Conservation (phyloP, 2,329 filamentous ascomycete genomes). For the Hymenoscyphus salicellus region DNA sequence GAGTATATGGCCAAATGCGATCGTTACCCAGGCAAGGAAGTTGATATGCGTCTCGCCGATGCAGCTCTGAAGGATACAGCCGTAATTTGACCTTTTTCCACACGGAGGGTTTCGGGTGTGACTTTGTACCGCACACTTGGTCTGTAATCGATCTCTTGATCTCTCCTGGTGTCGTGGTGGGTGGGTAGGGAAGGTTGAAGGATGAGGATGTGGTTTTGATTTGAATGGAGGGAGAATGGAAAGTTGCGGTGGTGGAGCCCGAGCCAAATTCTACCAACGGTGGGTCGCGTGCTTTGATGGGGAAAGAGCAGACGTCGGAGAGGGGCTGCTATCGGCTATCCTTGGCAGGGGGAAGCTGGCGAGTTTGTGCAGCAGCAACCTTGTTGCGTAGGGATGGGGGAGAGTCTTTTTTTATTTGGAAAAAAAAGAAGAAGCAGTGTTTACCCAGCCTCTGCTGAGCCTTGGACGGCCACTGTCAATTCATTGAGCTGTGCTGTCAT, state of each 20-base stretch:
- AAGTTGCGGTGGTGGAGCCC: background rate
- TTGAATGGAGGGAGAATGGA: background rate
- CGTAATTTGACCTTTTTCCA: background rate
- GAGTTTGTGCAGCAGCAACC: background rate
- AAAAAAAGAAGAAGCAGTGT: background rate
- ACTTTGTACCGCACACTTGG: background rate
- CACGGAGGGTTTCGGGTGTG: background rate
- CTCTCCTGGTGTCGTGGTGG: background rate
- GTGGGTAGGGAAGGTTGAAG: no score
- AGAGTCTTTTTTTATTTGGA: background rate
- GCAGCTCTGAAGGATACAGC: background rate
- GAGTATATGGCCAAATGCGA: background rate
- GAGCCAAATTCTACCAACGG: background rate
- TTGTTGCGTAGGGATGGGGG: background rate
- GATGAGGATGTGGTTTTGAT: background rate
- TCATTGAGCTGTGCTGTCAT: background rate
- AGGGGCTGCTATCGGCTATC: background rate
- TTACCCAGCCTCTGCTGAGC: background rate
- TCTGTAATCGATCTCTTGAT: background rate
- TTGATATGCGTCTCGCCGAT: background rate
- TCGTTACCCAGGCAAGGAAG: background rate
- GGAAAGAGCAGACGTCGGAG: background rate
- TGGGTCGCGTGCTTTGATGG: constrained; percentile 3
- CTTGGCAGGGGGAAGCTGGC: background rate
- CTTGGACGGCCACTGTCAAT: no score